Conservation (phyloP, 106 monocot genomes). For the Amphibolis antarctica region DNA sequence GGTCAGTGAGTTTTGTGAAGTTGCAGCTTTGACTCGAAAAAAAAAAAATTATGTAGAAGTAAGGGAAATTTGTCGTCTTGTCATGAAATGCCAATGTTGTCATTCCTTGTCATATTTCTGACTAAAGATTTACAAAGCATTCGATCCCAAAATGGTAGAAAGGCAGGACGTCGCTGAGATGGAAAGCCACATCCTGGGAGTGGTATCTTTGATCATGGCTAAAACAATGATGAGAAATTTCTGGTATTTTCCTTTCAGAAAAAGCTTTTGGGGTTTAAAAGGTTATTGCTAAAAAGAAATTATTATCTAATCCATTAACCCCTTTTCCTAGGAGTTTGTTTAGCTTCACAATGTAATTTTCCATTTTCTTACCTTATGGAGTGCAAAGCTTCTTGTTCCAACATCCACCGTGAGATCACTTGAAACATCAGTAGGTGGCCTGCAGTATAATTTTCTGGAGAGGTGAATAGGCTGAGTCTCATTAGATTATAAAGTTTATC, state of each 20-base stretch:
- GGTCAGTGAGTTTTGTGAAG: neutral
- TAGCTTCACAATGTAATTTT: neutral
- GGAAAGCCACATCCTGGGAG: too few species aligned
- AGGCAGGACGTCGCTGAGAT: too few species aligned
- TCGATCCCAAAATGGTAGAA: too few species aligned
- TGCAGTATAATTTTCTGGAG: slow-evolving; percentile 7
- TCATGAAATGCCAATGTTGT: neutral
- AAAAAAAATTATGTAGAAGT: neutral
- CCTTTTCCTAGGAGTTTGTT: neutral
- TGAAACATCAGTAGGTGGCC: slow-evolving; percentile 69
- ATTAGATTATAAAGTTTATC: too few species aligned
- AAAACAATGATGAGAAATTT: too few species aligned
- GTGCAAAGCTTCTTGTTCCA: slow-evolving; percentile 57
- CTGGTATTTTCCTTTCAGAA: too few species aligned
- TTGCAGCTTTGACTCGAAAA: neutral
- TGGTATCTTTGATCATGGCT: too few species aligned
- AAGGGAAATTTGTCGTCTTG: neutral
- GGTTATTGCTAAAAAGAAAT: too few species aligned
- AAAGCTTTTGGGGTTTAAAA: too few species aligned
- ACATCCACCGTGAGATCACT: slow-evolving; percentile 89
- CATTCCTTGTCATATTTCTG: neutral
- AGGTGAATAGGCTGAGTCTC: too few species aligned
- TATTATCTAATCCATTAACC: too few species aligned
- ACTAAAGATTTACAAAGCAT: neutral
- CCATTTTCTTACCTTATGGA: slow-evolving; percentile 60